Evolutionary conservation across 73 alveolate genomes (phyloP).

Genomic region (Breviolum minutum): DNA sequence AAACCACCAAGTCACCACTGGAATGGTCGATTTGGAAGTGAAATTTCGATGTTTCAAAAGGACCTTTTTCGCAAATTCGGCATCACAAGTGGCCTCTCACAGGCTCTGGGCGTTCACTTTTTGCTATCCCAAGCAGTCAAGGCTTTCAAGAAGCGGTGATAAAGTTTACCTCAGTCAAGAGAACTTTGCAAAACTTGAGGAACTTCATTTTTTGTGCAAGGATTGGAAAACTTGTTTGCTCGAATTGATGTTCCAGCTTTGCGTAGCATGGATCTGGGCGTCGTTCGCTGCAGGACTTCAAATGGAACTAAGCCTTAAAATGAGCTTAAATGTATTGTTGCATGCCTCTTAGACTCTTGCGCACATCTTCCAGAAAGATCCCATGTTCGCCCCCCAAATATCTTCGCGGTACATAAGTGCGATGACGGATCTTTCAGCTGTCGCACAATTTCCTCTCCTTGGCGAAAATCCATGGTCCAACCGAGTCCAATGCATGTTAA

Average conservation of each 20-base stretch:
- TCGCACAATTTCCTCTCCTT: constrained; percentile 86
- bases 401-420: constrained; percentile 37
- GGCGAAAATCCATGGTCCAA: neutral
- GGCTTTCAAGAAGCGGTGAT: constrained; percentile 84
- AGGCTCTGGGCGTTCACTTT: constrained; percentile 54
- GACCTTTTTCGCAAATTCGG: neutral
- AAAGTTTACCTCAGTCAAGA: constrained; percentile 50
- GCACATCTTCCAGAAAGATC: neutral
- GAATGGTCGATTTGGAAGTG: neutral
- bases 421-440: constrained; percentile 86
- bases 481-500: too few relatives aligned
- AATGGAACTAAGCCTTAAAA: neutral
- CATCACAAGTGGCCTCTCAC: neutral
- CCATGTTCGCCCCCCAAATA: neutral
- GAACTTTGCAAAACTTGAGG: too few relatives aligned
- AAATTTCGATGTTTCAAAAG: neutral
- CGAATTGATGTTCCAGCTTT: too few relatives aligned
- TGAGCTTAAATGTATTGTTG: neutral
- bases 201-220: too few relatives aligned
- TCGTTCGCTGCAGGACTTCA: too few relatives aligned
- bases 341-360: too few relatives aligned
- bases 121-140: constrained; percentile 90
- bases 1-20: neutral
- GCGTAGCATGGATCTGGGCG: too few relatives aligned
- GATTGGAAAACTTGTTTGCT: too few relatives aligned